Evolutionary conservation across 331 rosid species (phyloP).

Genomic region (Saraca asoca): DNA sequence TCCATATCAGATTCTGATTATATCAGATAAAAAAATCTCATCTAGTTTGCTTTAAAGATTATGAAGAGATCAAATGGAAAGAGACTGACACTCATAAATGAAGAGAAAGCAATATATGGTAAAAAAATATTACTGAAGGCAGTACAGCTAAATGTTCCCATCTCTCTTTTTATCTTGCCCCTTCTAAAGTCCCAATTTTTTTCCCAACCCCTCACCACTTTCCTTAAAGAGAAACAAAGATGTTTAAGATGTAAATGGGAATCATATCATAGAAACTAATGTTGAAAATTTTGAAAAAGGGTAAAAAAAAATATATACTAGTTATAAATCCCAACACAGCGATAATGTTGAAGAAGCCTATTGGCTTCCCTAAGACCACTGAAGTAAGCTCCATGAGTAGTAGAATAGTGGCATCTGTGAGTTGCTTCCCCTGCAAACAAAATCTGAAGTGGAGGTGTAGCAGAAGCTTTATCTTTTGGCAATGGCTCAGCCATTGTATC

Average conservation of each 20-base stretch:
- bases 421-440: slow-evolving; percentile 99
- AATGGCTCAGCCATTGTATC: slow-evolving; percentile 90
- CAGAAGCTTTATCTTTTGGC: slow-evolving; percentile 48
- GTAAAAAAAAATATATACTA: slow-evolving; percentile 27
- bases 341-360: slow-evolving; percentile 89
- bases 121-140: slow-evolving; percentile 32
- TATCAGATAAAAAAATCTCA: slow-evolving; percentile 33
- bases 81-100: slow-evolving; percentile 43
- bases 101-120: slow-evolving; percentile 35
- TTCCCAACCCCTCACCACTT: slow-evolving; percentile 43
- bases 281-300: slow-evolving; percentile 32
- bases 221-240: slow-evolving; percentile 51
- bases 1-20: slow-evolving; percentile 19
- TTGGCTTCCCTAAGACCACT: slow-evolving; percentile 98
- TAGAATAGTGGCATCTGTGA: slow-evolving; percentile 95
- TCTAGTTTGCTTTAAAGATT: slow-evolving; percentile 36
- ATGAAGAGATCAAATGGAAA: slow-evolving; percentile 25
- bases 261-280: slow-evolving; percentile 54
- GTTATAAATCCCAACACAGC: slow-evolving; percentile 60
- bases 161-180: slow-evolving; percentile 48
- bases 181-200: slow-evolving; percentile 33
- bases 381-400: slow-evolving; percentile 97
- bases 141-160: slow-evolving; percentile 48
- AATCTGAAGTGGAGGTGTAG: slow-evolving; percentile 72
- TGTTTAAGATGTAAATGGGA: slow-evolving; percentile 51